A percentile compares a stretch with the other conserved stretches of the same genome.
These are phyloP conservation scores for Thermothelomyces thermophilus DNA, from an alignment of 2,329 filamentous ascomycete genomes.

Conservation along the genomic window DNA sequence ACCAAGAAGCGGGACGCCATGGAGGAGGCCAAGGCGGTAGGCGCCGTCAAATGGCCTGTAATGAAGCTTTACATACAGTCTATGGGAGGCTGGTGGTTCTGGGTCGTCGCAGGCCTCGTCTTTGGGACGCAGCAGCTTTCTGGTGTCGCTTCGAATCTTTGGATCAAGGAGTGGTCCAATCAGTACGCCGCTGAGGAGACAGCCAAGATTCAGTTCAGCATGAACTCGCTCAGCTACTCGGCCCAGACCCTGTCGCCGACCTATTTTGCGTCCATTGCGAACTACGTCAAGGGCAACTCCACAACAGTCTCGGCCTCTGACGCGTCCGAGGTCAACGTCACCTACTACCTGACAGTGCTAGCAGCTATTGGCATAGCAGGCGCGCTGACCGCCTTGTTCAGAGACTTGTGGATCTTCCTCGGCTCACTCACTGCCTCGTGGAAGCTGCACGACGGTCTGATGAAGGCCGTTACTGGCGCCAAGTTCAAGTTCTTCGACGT, in stretches of 20 bases:
- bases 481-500: constrained; percentile 98
- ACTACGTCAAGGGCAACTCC: constrained; percentile 32
- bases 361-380: constrained; percentile 71
- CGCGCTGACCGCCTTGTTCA: constrained; percentile 70
- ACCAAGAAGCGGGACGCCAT: constrained; percentile 47
- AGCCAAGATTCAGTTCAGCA: constrained; percentile 28
- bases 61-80: constrained; percentile 77
- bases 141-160: constrained; percentile 82
- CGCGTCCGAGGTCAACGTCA: constrained; percentile 61
- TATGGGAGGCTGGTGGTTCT: constrained; percentile 98
- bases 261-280: constrained; percentile 37
- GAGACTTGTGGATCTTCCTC: constrained; percentile 86
- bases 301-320: constrained; percentile 31
- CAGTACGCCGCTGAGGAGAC: constrained; percentile 57
- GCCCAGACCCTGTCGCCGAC: constrained; percentile 32
- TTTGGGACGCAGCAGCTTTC: constrained; percentile 80
- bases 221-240: constrained; percentile 32
- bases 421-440: constrained; percentile 85
- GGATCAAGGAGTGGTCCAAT: constrained; percentile 94
- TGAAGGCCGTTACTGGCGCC: constrained; percentile 74
- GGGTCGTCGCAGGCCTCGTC: constrained; percentile 66
- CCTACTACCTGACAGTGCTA: constrained; percentile 80
- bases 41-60: constrained; percentile 81
- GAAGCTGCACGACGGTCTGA: constrained; percentile 71
- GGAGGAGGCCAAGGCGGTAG: constrained; percentile 74